Base-by-base conservation (phyloP, 495 filamentous ascomycete genomes). In the Geoglossum glabrum region DNA sequence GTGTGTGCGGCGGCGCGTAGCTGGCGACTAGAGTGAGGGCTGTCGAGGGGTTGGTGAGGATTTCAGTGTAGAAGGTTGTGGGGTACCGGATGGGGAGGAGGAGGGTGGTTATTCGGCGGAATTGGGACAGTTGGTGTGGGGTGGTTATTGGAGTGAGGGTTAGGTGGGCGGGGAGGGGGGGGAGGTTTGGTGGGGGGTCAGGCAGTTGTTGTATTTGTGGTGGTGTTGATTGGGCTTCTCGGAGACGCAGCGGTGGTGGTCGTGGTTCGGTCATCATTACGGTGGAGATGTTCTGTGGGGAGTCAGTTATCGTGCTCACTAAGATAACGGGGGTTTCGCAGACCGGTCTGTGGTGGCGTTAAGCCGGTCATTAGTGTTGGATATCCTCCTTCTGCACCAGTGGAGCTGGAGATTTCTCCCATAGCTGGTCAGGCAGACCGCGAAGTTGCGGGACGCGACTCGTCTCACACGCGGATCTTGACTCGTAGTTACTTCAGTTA, bases 51-150 rank as follows among this genome's bases (percentile, higher is more conserved):
- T 6, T 80, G 71, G 28, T 90, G 83, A 6, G 81, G 73, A 79
- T 84, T 36, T 82, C 81, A 54, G 76, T 74, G 74, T 94, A 98
- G 78, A 97, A 97, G 34, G 75, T 78, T 64, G 84, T 81, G 0
- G 86, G 83, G 66, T 98, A 98, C 67, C 79, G 77, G 62, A 96
- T 85, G 23, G 90, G 90, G 5, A 98, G 80, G 13, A 94, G 78
- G 21, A 94, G 74, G 40, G 81, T 70, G 63, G 89, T 95, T 60
- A 96, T 87, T 43, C 86, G 81, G 26, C 49, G 45, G 45, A 59
- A 31, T 26, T 49, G 38, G 38, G 56, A 45, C 3, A 58, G 25
- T 27, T 58, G 38, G 25, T n/a, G n/a, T 26, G 28, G 28, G 1
- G 49, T 52, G 2, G 28, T 31, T 28, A 52, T 52, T 40, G 36